Evolutionary conservation across 768 basidiomycete species (phyloP), one percentile per base, ranked within the genome.

Genomic region (Boletus edulis): DNA sequence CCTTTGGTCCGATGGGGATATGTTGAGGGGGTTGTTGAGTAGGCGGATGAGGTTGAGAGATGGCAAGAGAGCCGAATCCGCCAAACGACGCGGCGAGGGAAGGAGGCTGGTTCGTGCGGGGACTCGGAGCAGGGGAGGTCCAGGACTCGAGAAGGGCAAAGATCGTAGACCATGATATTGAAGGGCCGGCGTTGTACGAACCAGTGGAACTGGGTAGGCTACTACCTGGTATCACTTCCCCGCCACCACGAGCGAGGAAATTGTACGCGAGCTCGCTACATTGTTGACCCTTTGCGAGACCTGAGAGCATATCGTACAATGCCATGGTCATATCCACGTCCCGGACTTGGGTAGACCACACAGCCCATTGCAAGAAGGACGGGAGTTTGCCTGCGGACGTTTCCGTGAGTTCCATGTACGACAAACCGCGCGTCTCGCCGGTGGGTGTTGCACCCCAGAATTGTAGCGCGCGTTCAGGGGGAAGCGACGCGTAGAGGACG

Each of bases 201-300:
- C 61, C 49, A 4, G 73, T 52, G 15, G 73, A 47, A 8, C 60
- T 60, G 0, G 83, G 75, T 8, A 85, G 57, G 22, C 76, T 77
- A 58, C 81, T 84, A 24, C 85, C 83, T 1, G 84, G 78, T 40
- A 89, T 69, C 5, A 86, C 80, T 58, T 89, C 89, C 2, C 82
- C 83, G 2, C 83, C 82, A n/a, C 86, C 87, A 37, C 86, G 76
- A 15, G 85, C 86, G 68, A 97, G 80, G 69, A 95, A 94, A 69
- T 94, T 94, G 75, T 92, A 92, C 0, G 91, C 87, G 12, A 91
- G 76, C 63, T 92, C 89, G 61, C 91, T 91, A 62, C 90, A 91
- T 61, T 87, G 86, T 54, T 87, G 86, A 0, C 94, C 94, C 49
- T 88, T 87, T 3, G 91, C 81, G 27, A 95, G 76, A 20, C 94